Conservation (phyloP, 202 grass and related monocot species). For the Musa balbisiana region DNA sequence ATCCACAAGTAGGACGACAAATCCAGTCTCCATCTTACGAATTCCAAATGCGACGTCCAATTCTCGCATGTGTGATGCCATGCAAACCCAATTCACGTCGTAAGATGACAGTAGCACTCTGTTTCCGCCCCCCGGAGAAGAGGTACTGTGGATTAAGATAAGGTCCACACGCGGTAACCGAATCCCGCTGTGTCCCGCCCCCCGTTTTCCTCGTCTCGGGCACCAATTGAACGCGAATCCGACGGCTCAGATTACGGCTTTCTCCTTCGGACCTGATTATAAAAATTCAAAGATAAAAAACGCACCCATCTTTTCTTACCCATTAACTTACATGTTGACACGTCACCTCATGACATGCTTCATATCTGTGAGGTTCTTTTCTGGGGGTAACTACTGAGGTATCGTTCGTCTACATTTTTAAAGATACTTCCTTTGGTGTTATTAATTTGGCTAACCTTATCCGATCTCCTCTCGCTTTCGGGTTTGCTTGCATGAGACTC, state of each 20-base stretch:
- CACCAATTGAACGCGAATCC: neutral
- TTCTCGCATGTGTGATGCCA: neutral
- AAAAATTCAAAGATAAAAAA: neutral
- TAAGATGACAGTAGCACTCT: neutral
- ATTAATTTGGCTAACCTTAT: neutral
- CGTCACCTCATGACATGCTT: neutral
- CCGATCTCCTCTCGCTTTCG: neutral
- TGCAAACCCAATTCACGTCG: neutral
- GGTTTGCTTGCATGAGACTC: too few species aligned
- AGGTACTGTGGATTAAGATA: neutral
- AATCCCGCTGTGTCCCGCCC: neutral
- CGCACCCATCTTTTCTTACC: neutral
- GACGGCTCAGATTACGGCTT: constrained; percentile 6
- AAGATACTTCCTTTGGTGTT: too few species aligned
- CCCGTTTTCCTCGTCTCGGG: constrained; percentile 5
- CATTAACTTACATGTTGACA: neutral
- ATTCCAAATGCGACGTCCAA: neutral
- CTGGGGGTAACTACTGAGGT: too few species aligned
- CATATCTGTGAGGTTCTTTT: too few species aligned
- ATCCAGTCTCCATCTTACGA: neutral
- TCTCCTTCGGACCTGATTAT: neutral
- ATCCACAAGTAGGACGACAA: neutral
- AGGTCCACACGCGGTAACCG: neutral
- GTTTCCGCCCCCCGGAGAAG: too few species aligned
- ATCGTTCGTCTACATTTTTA: too few species aligned